Base-by-base conservation (phyloP, 2,329 filamentous ascomycete species). In the Macrophomina tecta region DNA sequence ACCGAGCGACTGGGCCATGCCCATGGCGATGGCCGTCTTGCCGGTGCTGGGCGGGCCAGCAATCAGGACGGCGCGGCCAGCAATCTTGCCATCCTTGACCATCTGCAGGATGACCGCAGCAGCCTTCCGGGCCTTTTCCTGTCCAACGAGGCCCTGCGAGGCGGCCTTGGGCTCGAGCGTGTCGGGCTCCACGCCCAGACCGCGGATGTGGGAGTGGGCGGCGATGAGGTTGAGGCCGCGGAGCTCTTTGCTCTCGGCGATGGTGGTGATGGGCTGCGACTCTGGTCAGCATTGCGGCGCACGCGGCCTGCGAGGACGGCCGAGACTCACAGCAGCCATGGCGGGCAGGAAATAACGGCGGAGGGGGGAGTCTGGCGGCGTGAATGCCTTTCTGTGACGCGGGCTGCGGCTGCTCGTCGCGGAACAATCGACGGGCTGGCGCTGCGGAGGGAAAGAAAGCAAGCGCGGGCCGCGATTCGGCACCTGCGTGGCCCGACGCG, bases 21-120 rank as follows among this genome's bases (percentile, higher is more conserved):
- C 95, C 91, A 97, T 98, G 62, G 95, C 95, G 73, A 99, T 97
- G 56, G 95, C 95, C 0, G 95, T 99, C 84, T 99, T 99, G 75
- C 95, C 95, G 64, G 95, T 99, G 81, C 95, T 94, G 4, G 95
- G 95, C 68, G 95, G 95, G 0, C 95, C 95, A 58, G 95, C 94
- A 74, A 99, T 97, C 73, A 99, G 84, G 38, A 97, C 92, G 40
- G 95, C 95, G 75, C 94, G 89, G 64, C 95, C 95, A 68, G 95
- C 95, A 82, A 99, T 98, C 85, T 97, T 98, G 76, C 94, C 94
- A 77, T 97, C 93, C 82, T 97, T 97, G 74, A 97, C 96, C 95
- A 99, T 99, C 83, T 97, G 93, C 69, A 99, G 83, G 74, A 99
- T 97, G 58, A 99, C 91, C 1, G 94, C 95, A 3, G 95, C 95